Base-by-base conservation (phyloP, 257 asterid species). In the Perilla frutescens region DNA sequence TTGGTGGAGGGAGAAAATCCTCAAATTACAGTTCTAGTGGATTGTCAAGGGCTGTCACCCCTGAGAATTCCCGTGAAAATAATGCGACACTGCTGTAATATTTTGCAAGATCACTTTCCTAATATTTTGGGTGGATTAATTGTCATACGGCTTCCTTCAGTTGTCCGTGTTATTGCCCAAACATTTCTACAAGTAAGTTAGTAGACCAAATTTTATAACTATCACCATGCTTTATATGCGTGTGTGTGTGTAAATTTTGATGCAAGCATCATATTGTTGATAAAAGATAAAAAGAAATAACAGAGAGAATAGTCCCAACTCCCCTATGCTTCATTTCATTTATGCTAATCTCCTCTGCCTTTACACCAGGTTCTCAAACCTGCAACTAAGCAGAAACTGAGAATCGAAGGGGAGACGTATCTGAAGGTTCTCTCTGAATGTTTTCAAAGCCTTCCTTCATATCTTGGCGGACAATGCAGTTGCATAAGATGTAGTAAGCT, bases 61-160 rank as follows among this genome's bases (percentile, higher is more conserved):
- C 79, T 95, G 55, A 84, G 83, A 80, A 74, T 95, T 77, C 99
- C 99, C 71, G 87, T 90, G 91, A 89, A 92, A 79, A 89, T 85
- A 65, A 49, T 91, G 90, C 80, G 89, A 85, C 79, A 89, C 76
- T 95, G 99, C 83, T 87, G 85, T 29, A 84, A 78, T 82, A 71
- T 95, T 75, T 77, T 95, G 80, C 97, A 92, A 84, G 96, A 90
- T 67, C 89, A 95, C 93, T 95, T 85, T 59, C 99, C 98, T 29
- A 89, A 87, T 77, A 87, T 88, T 77, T 85, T 95, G 48, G 98
- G 98, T 60, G 81, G 96, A 77, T 74, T 95, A 58, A 84, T 90
- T 50, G 73, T 95, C 53, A 82, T 95, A 72, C 89, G 89, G 56
- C 96, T 91, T 74, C 98, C 96, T 78, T 81, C 96, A n/a, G 90